Percentiles rank a stretch among this genome's conserved stretches.
These are phyloP conservation scores for Vaccinium myrtillus DNA, from an alignment of 148 eudicot species.

Conservation along the genomic window DNA sequence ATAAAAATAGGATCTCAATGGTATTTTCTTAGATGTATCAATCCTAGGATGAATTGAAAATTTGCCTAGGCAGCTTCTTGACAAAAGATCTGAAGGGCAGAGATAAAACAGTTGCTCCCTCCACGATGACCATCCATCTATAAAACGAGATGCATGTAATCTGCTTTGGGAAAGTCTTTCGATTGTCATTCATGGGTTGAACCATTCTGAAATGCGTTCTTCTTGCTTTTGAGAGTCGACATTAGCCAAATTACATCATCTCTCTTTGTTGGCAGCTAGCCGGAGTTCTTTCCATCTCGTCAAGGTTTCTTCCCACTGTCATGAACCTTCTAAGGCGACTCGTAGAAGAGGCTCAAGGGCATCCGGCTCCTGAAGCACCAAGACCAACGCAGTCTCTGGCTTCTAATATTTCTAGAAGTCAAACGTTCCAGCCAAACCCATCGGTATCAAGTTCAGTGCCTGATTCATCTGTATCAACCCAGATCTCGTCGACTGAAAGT, in stretches of 20 bases:
- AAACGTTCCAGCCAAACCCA: conserved; percentile 7
- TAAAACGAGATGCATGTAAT: background rate
- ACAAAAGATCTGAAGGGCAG: background rate
- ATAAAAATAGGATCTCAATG: background rate
- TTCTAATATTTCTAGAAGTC: conserved; percentile 22
- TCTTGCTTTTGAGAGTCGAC: background rate
- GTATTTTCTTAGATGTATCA: background rate
- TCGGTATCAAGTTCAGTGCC: conserved; percentile 22
- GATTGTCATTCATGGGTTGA: background rate
- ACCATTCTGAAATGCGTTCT: background rate
- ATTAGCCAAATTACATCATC: background rate
- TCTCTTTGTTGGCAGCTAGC: conserved; percentile 29
- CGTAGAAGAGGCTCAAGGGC: conserved; percentile 28
- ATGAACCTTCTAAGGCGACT: conserved; percentile 32
- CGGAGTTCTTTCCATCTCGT: conserved; percentile 29
- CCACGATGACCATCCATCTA: background rate
- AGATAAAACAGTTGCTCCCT: background rate
- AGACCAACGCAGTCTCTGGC: conserved; percentile 10
- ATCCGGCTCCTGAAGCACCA: conserved; percentile 17
- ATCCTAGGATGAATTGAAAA: background rate
- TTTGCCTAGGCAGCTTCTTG: background rate
- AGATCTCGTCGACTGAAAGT: conserved; percentile 24
- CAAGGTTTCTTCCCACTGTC: conserved; percentile 31
- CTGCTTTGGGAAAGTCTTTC: background rate
- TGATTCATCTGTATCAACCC: conserved; percentile 24